These are phyloP conservation scores for Spathaspora sp. DNA, from an alignment of 805 yeast species.

Conservation along the genomic window DNA sequence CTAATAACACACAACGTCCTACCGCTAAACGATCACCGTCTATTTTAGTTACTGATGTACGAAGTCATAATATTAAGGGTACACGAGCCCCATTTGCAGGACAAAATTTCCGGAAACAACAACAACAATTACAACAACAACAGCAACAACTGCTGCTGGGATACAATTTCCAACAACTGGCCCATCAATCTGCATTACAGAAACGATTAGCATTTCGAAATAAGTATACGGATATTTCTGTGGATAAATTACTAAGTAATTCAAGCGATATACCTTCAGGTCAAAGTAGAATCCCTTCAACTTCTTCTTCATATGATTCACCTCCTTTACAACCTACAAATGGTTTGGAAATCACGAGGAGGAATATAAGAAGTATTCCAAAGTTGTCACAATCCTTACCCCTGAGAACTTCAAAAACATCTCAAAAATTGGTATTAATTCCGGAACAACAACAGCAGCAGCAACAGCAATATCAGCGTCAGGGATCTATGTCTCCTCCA, in stretches of 20 bases:
- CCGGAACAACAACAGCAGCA: conserved; percentile 52
- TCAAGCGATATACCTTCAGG: conserved; percentile 89
- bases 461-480: conserved; percentile 16
- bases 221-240: conserved; percentile 73
- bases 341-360: neutral
- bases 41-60: conserved; percentile 85
- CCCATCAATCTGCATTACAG: conserved; percentile 21
- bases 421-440: conserved; percentile 81
- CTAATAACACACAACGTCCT: conserved; percentile 31
- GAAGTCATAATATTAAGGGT: conserved; percentile 50
- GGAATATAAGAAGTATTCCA: conserved; percentile 45
- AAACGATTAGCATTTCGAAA: conserved; percentile 26
- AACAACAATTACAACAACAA: conserved; percentile 16
- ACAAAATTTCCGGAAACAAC: conserved; percentile 39
- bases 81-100: conserved; percentile 83
- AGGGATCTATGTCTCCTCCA: conserved; percentile 5
- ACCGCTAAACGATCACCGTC: conserved; percentile 90
- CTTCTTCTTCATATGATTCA: conserved; percentile 10
- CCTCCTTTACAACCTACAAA: neutral
- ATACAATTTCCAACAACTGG: conserved; percentile 11
- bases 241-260: conserved; percentile 73
- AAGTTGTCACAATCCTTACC: conserved; percentile 56
- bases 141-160: conserved; percentile 9
- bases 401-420: conserved; percentile 76
- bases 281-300: conserved; percentile 44